Evolutionary conservation across 768 basidiomycete genomes (phyloP), one percentile per base, ranked within the genome.

Genomic region (Termitomyces sp.): DNA sequence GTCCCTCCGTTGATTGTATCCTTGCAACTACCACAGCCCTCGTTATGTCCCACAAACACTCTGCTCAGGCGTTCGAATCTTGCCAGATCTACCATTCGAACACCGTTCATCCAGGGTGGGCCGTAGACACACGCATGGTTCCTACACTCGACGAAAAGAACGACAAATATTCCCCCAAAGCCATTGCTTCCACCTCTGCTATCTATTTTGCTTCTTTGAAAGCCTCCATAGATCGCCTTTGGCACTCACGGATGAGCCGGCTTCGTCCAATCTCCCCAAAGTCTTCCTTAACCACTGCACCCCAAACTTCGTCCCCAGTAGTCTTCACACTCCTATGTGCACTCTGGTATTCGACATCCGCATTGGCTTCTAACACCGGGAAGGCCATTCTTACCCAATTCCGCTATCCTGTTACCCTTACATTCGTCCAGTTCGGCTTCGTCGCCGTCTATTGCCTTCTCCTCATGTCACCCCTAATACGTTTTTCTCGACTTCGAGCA

Each of bases 371-470:
- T 41, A 98, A 98, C 67, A 98, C 96, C 1, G 97, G 95, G 56
- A 99, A 99, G 69, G 82, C 88, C 44, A 95, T 99, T 72, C 79
- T 99, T 63, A 94, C 79, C 63, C 87, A 89, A 64, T 99, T 98
- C 73, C 83, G 86, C 52, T 98, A 91, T 72, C 97, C 97, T 5
- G 83, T 99, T 67, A 98, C 97, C 59, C 84, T 99, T 67, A 99
- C 97, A 39, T 92, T 99, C 67, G 81, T 99, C 65, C 97, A 99
- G 69, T 99, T 99, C 67, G 94, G 87, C 61, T 97, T 98, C 69
- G 89, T 98, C 48, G 89, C 93, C 8, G 76, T 74, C 10, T 98
- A 89, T 73, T 97, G 92, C 67, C 76, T 91, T 50, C 72, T 96
- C 50, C 83, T 88, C 75, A 93, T 93, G 85, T 84, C 82, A 12